Conservation (phyloP, 1,139 yeast species). For the Yamadazyma membranifaciens region DNA sequence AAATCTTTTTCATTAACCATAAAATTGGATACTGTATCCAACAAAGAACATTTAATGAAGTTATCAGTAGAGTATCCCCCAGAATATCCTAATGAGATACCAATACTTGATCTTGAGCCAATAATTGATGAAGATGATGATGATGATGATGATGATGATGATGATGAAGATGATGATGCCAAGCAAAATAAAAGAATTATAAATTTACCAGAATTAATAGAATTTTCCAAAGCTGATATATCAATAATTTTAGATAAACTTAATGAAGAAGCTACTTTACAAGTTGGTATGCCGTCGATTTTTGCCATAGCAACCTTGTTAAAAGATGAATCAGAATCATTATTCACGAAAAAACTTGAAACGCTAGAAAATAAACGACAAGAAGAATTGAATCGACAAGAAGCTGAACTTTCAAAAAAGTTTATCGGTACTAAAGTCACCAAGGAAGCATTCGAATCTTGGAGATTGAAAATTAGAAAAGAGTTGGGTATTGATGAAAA, state of each 20-base stretch:
- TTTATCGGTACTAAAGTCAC: constrained; percentile 84
- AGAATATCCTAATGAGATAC: constrained; percentile 69
- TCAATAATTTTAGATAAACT: constrained; percentile 37
- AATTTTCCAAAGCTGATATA: constrained; percentile 48
- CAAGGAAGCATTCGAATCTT: constrained; percentile 58
- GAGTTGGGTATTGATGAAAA: constrained; percentile 56
- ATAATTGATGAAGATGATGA: constrained; percentile 25
- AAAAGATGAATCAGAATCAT: constrained; percentile 75
- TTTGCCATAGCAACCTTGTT: constrained; percentile 74
- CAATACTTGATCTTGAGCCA: constrained; percentile 42
- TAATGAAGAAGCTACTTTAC: constrained; percentile 66
- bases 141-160: constrained; percentile 42
- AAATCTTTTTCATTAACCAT: constrained; percentile 47
- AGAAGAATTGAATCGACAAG: constrained; percentile 53
- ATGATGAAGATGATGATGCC: constrained; percentile 45
- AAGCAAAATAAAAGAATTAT: constrained; percentile 41
- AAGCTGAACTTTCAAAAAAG: constrained; percentile 69
- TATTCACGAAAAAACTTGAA: constrained; percentile 58
- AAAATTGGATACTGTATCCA: constrained; percentile 58
- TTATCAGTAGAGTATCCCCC: constrained; percentile 67
- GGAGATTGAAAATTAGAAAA: constrained; percentile 67
- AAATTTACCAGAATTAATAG: constrained; percentile 56
- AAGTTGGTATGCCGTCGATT: constrained; percentile 83
- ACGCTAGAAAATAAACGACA: constrained; percentile 58
- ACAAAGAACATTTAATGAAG: constrained; percentile 48